Base-by-base conservation (phyloP, 176 grass and related monocot species). In the Oryza meridionalis region DNA sequence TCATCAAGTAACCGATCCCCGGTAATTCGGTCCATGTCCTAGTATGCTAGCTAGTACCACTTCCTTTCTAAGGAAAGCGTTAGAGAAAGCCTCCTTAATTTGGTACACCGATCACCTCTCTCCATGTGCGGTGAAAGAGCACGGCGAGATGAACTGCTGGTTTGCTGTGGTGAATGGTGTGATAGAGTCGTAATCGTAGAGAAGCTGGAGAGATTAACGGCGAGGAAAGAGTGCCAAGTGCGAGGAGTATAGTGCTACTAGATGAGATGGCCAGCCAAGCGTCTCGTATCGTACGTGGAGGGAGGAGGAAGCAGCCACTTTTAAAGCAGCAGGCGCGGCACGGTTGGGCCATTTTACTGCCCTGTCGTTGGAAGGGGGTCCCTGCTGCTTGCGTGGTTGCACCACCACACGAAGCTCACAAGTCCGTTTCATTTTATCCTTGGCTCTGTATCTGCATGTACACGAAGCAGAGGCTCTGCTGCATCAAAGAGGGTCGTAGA, bases 281-380 rank as follows among this genome's bases (percentile, higher is more conserved):
- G 19, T 21, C 8, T 58, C 64, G 47, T 59, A 73, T 58, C 64
- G 47, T 59, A 74, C 77, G 77, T 64, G 4, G 69, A 38, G 32
- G 46, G 55, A 43, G 19, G 77, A 25, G 19, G 65, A 77, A 51
- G 4, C 77, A 77, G 77, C 50, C 62, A 63, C 87, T 31, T 88
- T 31, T 84, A 74, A 78, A 66, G 72, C 68, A 3, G 80, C 14
- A 13, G 75, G 47, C 8, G 69, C 32, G 38, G 63, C 69, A 31
- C 15, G 77, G 87, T 50, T 80, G 66, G 51, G 44, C 33, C 9
- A 65, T 70, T 84, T 79, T 58, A 84, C 45, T 84, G 65, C 81
- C 45, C n/a, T 79, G 87, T 83, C 86, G 75, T 47, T 47, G 11
- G 74, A 42, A 15, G 14, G 31, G 31, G 74, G 31, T 58, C 81